phyloP scores from a whole-genome alignment of 2,329 filamentous ascomycete genomes.

The Parastagonospora nodorum region DNA sequence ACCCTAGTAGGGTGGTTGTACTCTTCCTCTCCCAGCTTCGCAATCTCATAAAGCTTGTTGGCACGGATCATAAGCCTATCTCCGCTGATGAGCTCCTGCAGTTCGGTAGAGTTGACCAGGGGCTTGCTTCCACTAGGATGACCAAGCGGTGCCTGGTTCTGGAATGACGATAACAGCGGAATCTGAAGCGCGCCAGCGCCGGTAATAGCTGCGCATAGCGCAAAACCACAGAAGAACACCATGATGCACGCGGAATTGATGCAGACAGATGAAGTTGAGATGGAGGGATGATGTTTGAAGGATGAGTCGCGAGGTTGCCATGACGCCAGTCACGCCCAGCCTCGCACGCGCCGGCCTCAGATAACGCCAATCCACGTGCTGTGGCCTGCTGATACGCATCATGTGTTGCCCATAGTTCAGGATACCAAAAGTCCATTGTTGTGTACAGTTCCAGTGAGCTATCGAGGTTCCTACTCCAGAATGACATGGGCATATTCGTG shows the following conservation, averaged over 20 bases:
- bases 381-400: slow-evolving; percentile 3
- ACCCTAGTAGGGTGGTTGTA: slow-evolving; percentile 52
- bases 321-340: slow-evolving; percentile 28
- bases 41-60: slow-evolving; percentile 48
- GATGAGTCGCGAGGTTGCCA: slow-evolving; percentile 27
- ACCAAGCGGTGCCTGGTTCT: slow-evolving; percentile 28
- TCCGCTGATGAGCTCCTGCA: slow-evolving; percentile 43
- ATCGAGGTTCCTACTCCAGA: too few relatives aligned
- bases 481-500: too few relatives aligned
- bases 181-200: slow-evolving; percentile 36
- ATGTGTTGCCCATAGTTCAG: too few relatives aligned
- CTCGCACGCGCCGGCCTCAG: slow-evolving; percentile 18
- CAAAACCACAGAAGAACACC: slow-evolving; percentile 32
- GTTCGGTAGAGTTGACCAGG: slow-evolving; percentile 39
- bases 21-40: slow-evolving; percentile 49
- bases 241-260: slow-evolving; percentile 22
- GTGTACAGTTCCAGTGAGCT: too few relatives aligned
- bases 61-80: slow-evolving; percentile 39
- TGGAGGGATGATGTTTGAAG: slow-evolving; percentile 22
- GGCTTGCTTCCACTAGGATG: slow-evolving; percentile 32
- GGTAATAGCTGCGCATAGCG: slow-evolving; percentile 34
- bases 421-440: too few relatives aligned
- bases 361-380: slow-evolving; percentile 33
- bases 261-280: slow-evolving; percentile 11
- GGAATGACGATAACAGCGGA: slow-evolving; percentile 30